Evolutionary conservation across 495 filamentous ascomycete genomes (phyloP), one percentile per base, ranked within the genome.

Genomic region (Cercophora samala): DNA sequence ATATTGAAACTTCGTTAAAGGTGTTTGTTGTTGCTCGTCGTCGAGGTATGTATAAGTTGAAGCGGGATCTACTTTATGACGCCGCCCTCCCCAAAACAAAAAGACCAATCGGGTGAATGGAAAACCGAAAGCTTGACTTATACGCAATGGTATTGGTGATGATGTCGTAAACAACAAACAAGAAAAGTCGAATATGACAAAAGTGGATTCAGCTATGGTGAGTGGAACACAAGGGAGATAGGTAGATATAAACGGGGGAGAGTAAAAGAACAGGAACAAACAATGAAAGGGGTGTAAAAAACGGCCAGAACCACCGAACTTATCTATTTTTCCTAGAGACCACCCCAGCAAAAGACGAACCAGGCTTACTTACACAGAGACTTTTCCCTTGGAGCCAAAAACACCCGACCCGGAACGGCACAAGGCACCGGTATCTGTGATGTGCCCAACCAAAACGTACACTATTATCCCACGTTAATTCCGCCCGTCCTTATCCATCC

Each of bases 341-440:
- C 8, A 9, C 8, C 37, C 37, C 26, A 29, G 26, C 26, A 29
- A 46, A 46, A 46, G 37, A 46, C 26, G n/a, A 23, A 58, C 22
- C 56, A 23, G 56, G 18, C 56, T 24, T 22, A 23, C n/a, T n/a
- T n/a, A 19, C 24, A 22, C 19, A 22, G 9, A 15, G 24, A 6
- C 56, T 58, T 13, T n/a, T n/a, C 23, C 58, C 17, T 25, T 26
- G 11, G 17, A 56, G n/a, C n/a, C 54, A 21, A 56, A 56, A 21
- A 21, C 54, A 21, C 22, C 22, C 19, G 54, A 25, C 60, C 60
- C 60, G 60, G n/a, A n/a, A 62, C 60, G 60, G 60, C 60, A 62
- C 60, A 46, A 62, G 29, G 29, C 60, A 32, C 60, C 60, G 60
- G 60, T 62, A 62, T 46, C 60, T 62, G 53, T 56, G n/a, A 23